Base-by-base conservation (phyloP, 768 basidiomycete species). In the Termitomyces sp. region DNA sequence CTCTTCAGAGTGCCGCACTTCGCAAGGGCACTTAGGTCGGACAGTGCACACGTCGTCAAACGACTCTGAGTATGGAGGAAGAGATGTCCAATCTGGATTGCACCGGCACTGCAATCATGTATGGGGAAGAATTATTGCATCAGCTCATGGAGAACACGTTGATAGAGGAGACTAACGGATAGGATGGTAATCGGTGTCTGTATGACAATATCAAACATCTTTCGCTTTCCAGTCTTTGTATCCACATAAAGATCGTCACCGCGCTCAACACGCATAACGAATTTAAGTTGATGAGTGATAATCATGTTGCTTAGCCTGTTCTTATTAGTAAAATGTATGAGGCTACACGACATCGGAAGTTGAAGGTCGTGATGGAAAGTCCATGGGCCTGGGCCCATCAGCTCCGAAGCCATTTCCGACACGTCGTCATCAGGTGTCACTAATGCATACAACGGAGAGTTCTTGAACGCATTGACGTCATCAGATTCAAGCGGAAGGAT, bases 351-450 rank as follows among this genome's bases (percentile, higher is more conserved):
- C 16, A 72, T 72, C 0, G 95, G 95, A 2, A 98, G 76, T 46
- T 79, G 78, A 46, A 98, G 68, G 33, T 83, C 76, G 55, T 83
- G 80, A 58, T 86, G 83, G 60, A 98, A 81, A 9, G 80, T 78
- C 95, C 95, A 98, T 13, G 96, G 95, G 0, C 96, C 95, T 2
- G 84, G 83, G 31, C 88, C 89, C 85, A 87, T 87, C 60, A 83
- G 73, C 46, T 67, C 77, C 22, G 87, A 83, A 31, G 80, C 83
- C 51, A 81, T 69, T 54, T 88, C 85, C 0, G 81, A 82, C 31
- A 80, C 66, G 63, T 85, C 81, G 47, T 79, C 76, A 27, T 79
- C 79, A 3, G 79, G 75, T 5, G 72, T 69, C 22, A 83, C 67
- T 22, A 89, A 67, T 8, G 73, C 71, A 42, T 80, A 73, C 1